These are phyloP conservation scores for Coemansia sp. DNA, from an alignment of 192 early-diverging fungal species.

Conservation along the genomic window DNA sequence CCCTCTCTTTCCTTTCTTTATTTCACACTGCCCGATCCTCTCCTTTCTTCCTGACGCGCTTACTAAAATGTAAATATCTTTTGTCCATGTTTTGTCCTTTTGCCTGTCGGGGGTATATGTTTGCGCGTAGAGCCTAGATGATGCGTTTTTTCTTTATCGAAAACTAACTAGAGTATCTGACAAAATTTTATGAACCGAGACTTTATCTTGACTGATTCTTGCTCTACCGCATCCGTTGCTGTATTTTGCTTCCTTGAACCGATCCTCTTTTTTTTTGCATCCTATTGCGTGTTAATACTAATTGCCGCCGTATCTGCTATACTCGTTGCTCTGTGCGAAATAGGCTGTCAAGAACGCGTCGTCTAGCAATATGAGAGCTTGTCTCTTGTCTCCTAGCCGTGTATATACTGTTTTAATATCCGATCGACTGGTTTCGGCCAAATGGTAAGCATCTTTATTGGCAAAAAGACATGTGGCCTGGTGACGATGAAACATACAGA, in stretches of 20 bases:
- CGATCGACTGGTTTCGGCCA: neutral
- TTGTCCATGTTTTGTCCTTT: slow-evolving; percentile 6
- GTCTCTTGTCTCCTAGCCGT: neutral
- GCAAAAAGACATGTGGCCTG: neutral
- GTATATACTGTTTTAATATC: neutral
- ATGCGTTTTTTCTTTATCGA: slow-evolving; percentile 35
- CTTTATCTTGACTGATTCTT: slow-evolving; percentile 21
- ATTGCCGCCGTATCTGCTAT: neutral
- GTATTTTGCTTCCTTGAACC: neutral
- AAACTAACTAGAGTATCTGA: slow-evolving; percentile 56
- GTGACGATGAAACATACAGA: slow-evolving; percentile 59
- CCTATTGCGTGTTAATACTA: neutral
- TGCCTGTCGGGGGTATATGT: neutral
- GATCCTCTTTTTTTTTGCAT: neutral
- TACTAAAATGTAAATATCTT: neutral
- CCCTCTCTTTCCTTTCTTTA: neutral
- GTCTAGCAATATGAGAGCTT: neutral
- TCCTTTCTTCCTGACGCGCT: neutral
- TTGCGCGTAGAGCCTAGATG: slow-evolving; percentile 15
- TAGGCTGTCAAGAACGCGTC: neutral
- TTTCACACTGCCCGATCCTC: neutral
- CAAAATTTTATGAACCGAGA: slow-evolving; percentile 28
- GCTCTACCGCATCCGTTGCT: neutral
- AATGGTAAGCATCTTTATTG: slow-evolving; percentile 2
- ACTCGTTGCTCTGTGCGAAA: neutral